These are phyloP conservation scores for Quercus phellos DNA, from an alignment of 331 rosid species.

Conservation along the genomic window DNA sequence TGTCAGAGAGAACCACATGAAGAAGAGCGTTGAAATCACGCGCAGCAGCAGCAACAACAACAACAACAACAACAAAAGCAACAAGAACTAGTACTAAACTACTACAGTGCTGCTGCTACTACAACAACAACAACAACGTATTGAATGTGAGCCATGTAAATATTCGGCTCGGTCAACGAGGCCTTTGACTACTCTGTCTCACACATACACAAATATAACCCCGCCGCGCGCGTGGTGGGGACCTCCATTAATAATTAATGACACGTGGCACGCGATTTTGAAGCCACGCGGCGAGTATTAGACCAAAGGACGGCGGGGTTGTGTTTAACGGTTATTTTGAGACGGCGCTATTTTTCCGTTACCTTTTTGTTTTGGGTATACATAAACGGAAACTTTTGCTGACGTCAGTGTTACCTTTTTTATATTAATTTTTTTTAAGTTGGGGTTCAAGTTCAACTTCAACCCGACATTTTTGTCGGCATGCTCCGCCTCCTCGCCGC, in stretches of 20 bases:
- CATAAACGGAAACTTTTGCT: slow-evolving; percentile 4
- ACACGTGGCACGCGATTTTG: neutral
- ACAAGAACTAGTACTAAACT: no score
- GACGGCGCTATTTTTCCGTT: neutral
- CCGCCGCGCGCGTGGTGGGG: slow-evolving; percentile 39
- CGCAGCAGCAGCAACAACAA: neutral
- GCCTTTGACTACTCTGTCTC: slow-evolving; percentile 38
- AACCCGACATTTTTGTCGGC: slow-evolving; percentile 37
- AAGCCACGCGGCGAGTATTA: slow-evolving; percentile 14
- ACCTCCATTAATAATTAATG: slow-evolving; percentile 21
- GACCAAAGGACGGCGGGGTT: slow-evolving; percentile 27
- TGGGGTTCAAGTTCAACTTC: neutral
- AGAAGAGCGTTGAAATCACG: slow-evolving; percentile 23
- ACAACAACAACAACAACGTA: neutral
- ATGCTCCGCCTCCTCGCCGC: slow-evolving; percentile 41
- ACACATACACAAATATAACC: neutral
- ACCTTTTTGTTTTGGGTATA: neutral
- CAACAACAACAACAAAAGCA: neutral
- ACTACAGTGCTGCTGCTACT: neutral
- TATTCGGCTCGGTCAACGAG: slow-evolving; percentile 50
- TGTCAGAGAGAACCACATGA: neutral
- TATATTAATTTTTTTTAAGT: no score
- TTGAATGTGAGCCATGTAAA: neutral
- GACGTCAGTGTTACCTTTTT: slow-evolving; percentile 15
- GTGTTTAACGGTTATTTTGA: slow-evolving; percentile 20